Conservation (phyloP, 2,329 filamentous ascomycete species). For the Ceratocystis cubensis region DNA sequence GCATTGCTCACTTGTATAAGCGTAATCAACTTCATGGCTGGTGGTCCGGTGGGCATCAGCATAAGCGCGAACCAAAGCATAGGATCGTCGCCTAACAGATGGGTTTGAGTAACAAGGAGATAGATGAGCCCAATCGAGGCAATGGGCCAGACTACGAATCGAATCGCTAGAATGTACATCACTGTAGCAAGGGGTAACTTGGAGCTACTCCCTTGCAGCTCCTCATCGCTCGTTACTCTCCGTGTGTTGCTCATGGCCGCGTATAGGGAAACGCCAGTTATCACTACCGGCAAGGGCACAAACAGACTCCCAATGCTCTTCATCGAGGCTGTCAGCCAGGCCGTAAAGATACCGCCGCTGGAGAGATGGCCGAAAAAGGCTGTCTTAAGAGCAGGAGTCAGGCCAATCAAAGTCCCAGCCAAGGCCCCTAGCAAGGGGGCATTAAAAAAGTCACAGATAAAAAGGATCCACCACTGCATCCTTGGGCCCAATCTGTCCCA, state of each 20-base stretch:
- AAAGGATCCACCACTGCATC: conserved; percentile 28
- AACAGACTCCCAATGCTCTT: conserved; percentile 52
- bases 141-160: conserved; percentile 50
- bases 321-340: conserved; percentile 51
- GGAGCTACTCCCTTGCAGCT: conserved; percentile 30
- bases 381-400: conserved; percentile 45
- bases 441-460: conserved; percentile 42
- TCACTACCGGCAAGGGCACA: conserved; percentile 50
- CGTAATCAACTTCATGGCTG: conserved; percentile 37
- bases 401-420: conserved; percentile 45
- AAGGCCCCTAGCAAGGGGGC: conserved; percentile 49
- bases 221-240: conserved; percentile 20
- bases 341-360: conserved; percentile 51
- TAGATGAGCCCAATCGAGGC: conserved; percentile 45
- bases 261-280: conserved; percentile 54
- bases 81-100: conserved; percentile 42
- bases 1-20: conserved; percentile 34
- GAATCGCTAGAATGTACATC: conserved; percentile 39
- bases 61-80: conserved; percentile 51
- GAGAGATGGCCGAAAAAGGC: conserved; percentile 47
- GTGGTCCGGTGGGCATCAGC: conserved; percentile 37
- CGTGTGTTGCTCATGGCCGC: conserved; percentile 31
- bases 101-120: conserved; percentile 39
- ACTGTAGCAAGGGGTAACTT: conserved; percentile 38
- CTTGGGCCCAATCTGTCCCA: conserved; percentile 15